These are phyloP conservation scores for Artemisia argyi DNA, from an alignment of 129 eudicot species.

Conservation along the genomic window DNA sequence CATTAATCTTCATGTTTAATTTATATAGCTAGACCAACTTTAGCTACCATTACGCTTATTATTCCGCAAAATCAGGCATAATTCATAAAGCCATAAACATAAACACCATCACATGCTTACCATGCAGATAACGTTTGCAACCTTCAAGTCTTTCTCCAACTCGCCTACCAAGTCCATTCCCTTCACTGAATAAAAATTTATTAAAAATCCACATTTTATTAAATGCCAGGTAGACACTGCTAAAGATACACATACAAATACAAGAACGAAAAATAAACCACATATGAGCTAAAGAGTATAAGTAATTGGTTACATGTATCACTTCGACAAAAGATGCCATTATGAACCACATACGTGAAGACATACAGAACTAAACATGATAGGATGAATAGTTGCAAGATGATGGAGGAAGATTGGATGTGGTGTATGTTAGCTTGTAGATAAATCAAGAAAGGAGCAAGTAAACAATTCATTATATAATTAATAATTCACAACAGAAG, in stretches of 20 bases:
- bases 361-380: neutral
- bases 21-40: slow-evolving; percentile 23
- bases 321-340: neutral
- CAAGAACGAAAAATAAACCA: slow-evolving; percentile 1
- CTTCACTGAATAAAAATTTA: slow-evolving; percentile 53
- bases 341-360: slow-evolving; percentile 15
- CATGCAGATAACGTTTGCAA: slow-evolving; percentile 99
- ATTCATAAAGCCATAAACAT: neutral
- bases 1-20: slow-evolving; percentile 4
- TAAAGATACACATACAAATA: slow-evolving; percentile 1
- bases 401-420: slow-evolving; percentile 4
- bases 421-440: slow-evolving; percentile 3
- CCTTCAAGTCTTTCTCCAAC: slow-evolving; percentile 92
- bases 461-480: neutral
- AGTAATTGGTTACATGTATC: neutral
- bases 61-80: slow-evolving; percentile 7
- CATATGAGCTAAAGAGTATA: slow-evolving; percentile 13
- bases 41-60: slow-evolving; percentile 24
- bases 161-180: slow-evolving; percentile 98
- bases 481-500: slow-evolving; percentile 16
- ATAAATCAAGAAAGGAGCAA: neutral
- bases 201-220: slow-evolving; percentile 1
- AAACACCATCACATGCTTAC: slow-evolving; percentile 59
- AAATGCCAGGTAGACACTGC: slow-evolving; percentile 18
- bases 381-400: neutral